phyloP scores from a whole-genome alignment of 768 basidiomycete genomes.

The Suillus americanus region DNA sequence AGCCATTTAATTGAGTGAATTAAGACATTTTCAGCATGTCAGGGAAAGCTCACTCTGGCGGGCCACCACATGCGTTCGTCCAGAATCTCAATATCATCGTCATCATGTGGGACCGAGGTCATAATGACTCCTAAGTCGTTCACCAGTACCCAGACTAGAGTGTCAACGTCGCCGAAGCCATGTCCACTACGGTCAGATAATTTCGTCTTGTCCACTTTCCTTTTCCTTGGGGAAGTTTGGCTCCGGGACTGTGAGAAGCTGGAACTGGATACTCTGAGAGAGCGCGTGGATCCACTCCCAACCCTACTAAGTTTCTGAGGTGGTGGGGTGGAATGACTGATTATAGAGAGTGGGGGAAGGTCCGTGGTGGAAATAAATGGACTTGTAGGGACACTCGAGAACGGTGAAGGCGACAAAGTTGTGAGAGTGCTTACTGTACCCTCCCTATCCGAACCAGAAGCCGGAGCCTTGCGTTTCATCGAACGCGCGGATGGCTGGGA shows the following conservation, averaged over 20 bases:
- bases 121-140: slow-evolving; percentile 38
- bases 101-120: slow-evolving; percentile 21
- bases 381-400: slow-evolving; percentile 24
- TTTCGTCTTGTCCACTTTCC: slow-evolving; percentile 13
- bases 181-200: neutral
- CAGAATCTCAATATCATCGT: slow-evolving; percentile 19
- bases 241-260: slow-evolving; percentile 19
- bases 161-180: slow-evolving; percentile 32
- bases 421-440: slow-evolving; percentile 12
- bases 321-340: neutral
- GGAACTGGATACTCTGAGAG: slow-evolving; percentile 11
- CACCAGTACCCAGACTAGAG: slow-evolving; percentile 55
- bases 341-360: slow-evolving; percentile 19
- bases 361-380: slow-evolving; percentile 15
- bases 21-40: slow-evolving; percentile 9
- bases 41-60: slow-evolving; percentile 47
- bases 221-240: slow-evolving; percentile 20
- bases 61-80: slow-evolving; percentile 65
- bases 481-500: slow-evolving; percentile 7
- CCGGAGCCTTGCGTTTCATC: slow-evolving; percentile 28
- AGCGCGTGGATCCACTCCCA: slow-evolving; percentile 14
- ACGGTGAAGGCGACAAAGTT: slow-evolving; percentile 22
- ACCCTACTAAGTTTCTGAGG: slow-evolving; percentile 8
- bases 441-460: slow-evolving; percentile 10
- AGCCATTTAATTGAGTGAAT: slow-evolving; percentile 2